These are phyloP conservation scores for Beta lomatogona DNA, from an alignment of 179 eudicot genomes.

Conservation along the genomic window DNA sequence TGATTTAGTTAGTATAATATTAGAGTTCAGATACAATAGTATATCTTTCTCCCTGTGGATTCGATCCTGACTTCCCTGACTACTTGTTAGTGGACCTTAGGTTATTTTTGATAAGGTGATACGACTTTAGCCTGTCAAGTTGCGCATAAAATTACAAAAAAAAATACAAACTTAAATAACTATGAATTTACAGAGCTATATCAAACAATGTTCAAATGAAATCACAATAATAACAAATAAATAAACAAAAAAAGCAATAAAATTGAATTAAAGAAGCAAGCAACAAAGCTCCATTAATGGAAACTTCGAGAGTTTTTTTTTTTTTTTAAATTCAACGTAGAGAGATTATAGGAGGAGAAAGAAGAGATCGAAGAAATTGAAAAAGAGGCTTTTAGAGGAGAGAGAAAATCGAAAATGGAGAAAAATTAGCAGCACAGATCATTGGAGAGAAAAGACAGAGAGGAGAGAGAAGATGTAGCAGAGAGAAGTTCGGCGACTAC, in stretches of 20 bases:
- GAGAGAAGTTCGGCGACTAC: constrained; percentile 29
- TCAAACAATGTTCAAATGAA: constrained; percentile 6
- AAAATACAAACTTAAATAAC: constrained; percentile 7
- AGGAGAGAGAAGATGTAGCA: background rate
- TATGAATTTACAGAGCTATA: background rate
- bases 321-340: no score
- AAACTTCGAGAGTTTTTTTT: background rate
- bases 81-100: no score
- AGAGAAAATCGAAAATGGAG: constrained; percentile 20
- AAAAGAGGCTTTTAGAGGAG: constrained; percentile 29
- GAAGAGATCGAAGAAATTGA: constrained; percentile 22
- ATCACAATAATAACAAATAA: background rate
- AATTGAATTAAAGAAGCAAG: background rate
- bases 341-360: background rate
- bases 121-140: no score
- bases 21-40: no score
- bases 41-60: no score
- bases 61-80: no score
- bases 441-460: constrained; percentile 20
- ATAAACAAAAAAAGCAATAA: background rate
- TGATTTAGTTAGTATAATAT: no score
- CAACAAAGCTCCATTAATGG: background rate
- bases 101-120: no score
- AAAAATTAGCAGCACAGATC: constrained; percentile 15
- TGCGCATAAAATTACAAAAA: constrained; percentile 22